These are phyloP conservation scores for Mimosa pudica DNA, from an alignment of 306 rosid genomes.

Conservation along the genomic window DNA sequence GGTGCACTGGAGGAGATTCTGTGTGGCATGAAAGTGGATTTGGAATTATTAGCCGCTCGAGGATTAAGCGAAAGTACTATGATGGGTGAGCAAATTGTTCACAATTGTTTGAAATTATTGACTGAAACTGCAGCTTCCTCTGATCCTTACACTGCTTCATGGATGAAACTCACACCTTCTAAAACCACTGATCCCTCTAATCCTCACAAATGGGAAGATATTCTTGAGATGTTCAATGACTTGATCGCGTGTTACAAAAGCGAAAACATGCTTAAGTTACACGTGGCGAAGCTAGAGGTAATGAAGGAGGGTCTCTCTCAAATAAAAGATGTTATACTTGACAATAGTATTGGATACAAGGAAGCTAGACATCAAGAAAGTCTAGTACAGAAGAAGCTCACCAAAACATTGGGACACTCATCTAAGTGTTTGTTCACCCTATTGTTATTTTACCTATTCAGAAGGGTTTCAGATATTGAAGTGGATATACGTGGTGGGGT, in stretches of 20 bases:
- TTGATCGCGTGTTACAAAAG: constrained; percentile 53
- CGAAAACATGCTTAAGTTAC: constrained; percentile 50
- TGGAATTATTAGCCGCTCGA: constrained; percentile 46
- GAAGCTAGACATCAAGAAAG: constrained; percentile 70
- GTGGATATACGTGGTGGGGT: constrained; percentile 80
- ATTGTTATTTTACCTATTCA: constrained; percentile 61
- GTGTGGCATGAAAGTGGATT: constrained; percentile 57
- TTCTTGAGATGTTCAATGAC: constrained; percentile 80
- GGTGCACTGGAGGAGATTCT: constrained; percentile 63
- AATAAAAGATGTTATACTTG: constrained; percentile 69
- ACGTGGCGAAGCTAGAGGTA: constrained; percentile 60
- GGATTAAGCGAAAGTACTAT: constrained; percentile 44
- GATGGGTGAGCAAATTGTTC: constrained; percentile 72
- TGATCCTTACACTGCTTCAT: constrained; percentile 61
- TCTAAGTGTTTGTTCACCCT: constrained; percentile 88
- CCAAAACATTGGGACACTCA: constrained; percentile 78
- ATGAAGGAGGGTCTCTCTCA: constrained; percentile 89
- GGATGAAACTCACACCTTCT: constrained; percentile 73
- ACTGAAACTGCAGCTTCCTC: constrained; percentile 38
- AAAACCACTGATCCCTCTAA: constrained; percentile 41
- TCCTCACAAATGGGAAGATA: constrained; percentile 79
- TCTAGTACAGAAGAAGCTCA: constrained; percentile 74
- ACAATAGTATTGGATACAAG: constrained; percentile 66
- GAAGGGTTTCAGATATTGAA: constrained; percentile 68
- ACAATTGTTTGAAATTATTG: constrained; percentile 65